Base-by-base conservation (phyloP, 2,329 filamentous ascomycete species). In the Cordyceps javanica region DNA sequence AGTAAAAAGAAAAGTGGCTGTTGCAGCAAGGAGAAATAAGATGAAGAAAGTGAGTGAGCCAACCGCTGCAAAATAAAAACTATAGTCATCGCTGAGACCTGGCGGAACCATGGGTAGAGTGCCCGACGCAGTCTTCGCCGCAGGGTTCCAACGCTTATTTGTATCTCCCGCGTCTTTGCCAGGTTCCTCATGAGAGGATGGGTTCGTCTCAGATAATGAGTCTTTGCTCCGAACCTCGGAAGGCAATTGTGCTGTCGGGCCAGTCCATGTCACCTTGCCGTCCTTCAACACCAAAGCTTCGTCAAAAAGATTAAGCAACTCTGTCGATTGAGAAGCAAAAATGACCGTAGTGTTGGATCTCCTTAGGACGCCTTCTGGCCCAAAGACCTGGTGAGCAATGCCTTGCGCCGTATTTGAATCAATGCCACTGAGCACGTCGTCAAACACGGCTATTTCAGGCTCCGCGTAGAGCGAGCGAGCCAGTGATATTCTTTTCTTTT, bases 351-450 rank as follows among this genome's bases (percentile, higher is more conserved):
- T 55, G 25, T 48, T 55, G 10, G 26, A 38, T 21, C 39, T 38
- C 30, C 42, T 34, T 13, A 55, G 14, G 16, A 55, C 8, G 1
- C 53, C 53, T 39, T 55, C 23, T 1, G 16, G 32, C 3, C 41
- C 42, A 38, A 55, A 55, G 4, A 55, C 41, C 2, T 39, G 13
- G 11, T 6, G 42, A 6, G 32, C 42, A 36, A 55, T 0, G 70
- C 72, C 16, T 70, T 67, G 8, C 65, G 66, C 55, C 70, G 69
- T 13, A 69, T 65, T 19, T 6, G 53, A 46, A 26, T 55, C 53
- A 39, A 48, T n/a, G 0, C 70, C 70, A 4, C 67, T 65, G 8
- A 72, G 64, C 2, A 70, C 68, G 44, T 72, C 70, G 55, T 72
- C 70, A 2, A 71, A 60, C 8, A 72, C 59, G 8, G 71, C 48